Percentiles rank a stretch among this genome's conserved stretches.
These are phyloP conservation scores for Cunninghamia lanceolata DNA, from an alignment of 75 land plant genomes.

Conservation along the genomic window DNA sequence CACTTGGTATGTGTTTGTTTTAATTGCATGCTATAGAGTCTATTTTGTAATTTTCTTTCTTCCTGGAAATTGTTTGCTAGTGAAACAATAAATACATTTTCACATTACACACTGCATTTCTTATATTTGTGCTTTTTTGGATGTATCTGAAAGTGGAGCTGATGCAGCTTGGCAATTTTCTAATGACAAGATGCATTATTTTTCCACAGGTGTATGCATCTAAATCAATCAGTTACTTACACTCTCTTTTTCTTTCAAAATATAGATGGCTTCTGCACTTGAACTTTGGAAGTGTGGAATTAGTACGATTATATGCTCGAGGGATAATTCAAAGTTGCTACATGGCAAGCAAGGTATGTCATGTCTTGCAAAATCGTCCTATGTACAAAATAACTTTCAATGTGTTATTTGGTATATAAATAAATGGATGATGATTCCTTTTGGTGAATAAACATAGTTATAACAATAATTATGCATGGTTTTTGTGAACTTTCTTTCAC, in stretches of 20 bases:
- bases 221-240: neutral
- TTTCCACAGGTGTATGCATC: neutral
- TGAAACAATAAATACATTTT: neutral
- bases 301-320: neutral
- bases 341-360: constrained; percentile 5
- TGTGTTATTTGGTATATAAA: neutral
- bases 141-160: neutral
- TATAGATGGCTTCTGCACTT: constrained; percentile 2
- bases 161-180: neutral
- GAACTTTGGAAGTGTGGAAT: neutral
- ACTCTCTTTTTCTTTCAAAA: neutral
- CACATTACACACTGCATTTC: neutral
- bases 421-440: neutral
- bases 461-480: neutral
- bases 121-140: neutral
- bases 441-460: neutral
- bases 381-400: neutral
- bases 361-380: neutral
- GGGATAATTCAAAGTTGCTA: constrained; percentile 6
- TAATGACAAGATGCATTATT: neutral
- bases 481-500: neutral
- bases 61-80: neutral
- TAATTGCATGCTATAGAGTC: neutral
- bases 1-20: neutral
- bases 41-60: neutral